Evolutionary conservation across 441 rosid species (phyloP), one percentile per base, ranked within the genome.

Genomic region (Hura crepitans): DNA sequence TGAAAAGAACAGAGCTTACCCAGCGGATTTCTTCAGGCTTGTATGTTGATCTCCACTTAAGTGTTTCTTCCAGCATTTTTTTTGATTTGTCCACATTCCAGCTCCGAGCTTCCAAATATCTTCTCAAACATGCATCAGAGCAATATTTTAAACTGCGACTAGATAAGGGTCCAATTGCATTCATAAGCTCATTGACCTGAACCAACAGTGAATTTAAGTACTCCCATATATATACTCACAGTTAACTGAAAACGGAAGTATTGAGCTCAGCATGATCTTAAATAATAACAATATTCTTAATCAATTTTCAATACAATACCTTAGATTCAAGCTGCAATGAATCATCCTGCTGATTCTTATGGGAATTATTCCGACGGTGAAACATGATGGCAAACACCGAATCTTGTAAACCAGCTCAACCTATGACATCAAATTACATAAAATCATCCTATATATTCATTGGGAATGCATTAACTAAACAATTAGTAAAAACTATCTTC

Each of bases 1-100:
- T 2, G 10, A 68, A 71, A 58, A 15, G 11, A 31, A 49, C 20
- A 60, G 47, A 68, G 73, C 50, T 73, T 78, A 94, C 97, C 97
- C 99, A 94, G 50, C 83, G 63, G 72, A 94, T 94, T 69, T 90
- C 89, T 84, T 94, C 99, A 1, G 99, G 99, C 77, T 83, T 90
- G 74, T 78, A 90, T 28, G 83, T 71, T 3, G 94, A 84, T 78
- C 97, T 83, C 97, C 99, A 92, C 74, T 85, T 82, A 22, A 92
- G 82, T 0, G 97, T 78, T 74, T 90, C 97, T 30, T 85, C 89
- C 43, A 94, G 78, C 97, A 94, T 89, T 81, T 86, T 94, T 82
- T 85, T 89, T 43, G 99, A 81, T 75, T 87, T 92, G 66, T 86
- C 88, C 2, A 85, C 77, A 70, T 89, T 87, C 99, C 96, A 90